Percentiles rank a stretch among this genome's conserved stretches.
phyloP scores from a whole-genome alignment of 2,329 filamentous ascomycete genomes.

The Sordariomycetes sp. region DNA sequence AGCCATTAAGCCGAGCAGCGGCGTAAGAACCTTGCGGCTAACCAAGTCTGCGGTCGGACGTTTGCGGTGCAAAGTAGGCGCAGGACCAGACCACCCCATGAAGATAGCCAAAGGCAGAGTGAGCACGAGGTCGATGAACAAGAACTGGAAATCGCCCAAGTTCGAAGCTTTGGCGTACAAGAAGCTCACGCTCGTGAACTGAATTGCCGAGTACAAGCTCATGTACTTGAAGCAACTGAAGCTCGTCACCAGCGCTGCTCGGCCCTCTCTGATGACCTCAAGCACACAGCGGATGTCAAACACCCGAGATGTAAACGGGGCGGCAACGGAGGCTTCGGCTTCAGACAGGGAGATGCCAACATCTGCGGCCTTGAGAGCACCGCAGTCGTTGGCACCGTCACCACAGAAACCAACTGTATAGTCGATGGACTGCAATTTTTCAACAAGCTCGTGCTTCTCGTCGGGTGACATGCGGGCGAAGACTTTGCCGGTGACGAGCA shows the following conservation, averaged over 20 bases:
- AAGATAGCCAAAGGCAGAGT: conserved; percentile 96
- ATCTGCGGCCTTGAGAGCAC: conserved; percentile 91
- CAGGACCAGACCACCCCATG: conserved; percentile 95
- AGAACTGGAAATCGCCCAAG: conserved; percentile 92
- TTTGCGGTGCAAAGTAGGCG: conserved; percentile 67
- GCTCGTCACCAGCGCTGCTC: conserved; percentile 91
- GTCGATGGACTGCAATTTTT: conserved; percentile 92
- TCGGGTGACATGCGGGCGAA: conserved; percentile 98
- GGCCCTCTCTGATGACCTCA: conserved; percentile 86
- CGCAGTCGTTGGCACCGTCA: conserved; percentile 95
- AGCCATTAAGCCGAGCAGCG: conserved; percentile 78
- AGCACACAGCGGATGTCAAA: conserved; percentile 97
- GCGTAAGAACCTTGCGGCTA: conserved; percentile 82
- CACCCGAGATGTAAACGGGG: conserved; percentile 88
- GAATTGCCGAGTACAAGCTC: conserved; percentile 98
- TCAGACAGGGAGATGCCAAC: conserved; percentile 96
- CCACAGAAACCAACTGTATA: conserved; percentile 96
- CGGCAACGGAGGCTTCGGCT: conserved; percentile 95
- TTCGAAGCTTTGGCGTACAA: conserved; percentile 91
- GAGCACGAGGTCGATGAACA: conserved; percentile 87
- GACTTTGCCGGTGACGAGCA: conserved; percentile 86
- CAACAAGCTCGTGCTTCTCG: conserved; percentile 94
- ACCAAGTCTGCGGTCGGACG: conserved; percentile 87
- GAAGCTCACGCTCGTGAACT: conserved; percentile 96
- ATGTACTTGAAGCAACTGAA: conserved; percentile 99